phyloP scores from a whole-genome alignment of 2,329 filamentous ascomycete species.

The Xylariales sp. region DNA sequence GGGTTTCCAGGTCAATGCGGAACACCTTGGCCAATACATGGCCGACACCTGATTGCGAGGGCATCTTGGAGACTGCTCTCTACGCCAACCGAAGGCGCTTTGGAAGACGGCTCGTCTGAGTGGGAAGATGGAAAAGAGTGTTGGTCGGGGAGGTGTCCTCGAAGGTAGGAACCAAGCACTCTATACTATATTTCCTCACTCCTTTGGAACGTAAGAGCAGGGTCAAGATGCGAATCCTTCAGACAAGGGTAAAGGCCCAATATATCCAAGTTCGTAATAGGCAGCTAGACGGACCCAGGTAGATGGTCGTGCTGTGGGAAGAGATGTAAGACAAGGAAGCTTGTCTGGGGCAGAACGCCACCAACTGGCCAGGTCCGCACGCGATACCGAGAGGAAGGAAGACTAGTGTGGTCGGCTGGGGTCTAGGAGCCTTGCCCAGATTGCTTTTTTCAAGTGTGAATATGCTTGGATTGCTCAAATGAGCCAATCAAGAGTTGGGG shows the following conservation, averaged over 20 bases:
- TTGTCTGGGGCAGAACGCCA: constrained; percentile 7
- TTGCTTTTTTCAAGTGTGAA: too few species aligned
- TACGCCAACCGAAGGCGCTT: neutral
- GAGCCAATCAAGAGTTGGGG: constrained; percentile 1
- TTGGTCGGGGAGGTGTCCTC: neutral
- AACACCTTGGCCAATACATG: constrained; percentile 72
- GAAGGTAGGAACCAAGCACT: constrained; percentile 7
- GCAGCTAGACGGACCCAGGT: constrained; percentile 6
- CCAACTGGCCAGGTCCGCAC: constrained; percentile 4
- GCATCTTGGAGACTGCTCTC: constrained; percentile 24
- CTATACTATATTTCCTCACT: too few species aligned
- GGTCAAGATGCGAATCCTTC: too few species aligned
- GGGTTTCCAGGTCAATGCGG: constrained; percentile 70
- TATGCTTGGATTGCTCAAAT: neutral
- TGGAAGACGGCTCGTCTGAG: neutral
- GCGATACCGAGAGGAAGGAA: neutral
- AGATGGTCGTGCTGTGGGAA: constrained; percentile 7
- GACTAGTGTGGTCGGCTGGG: neutral
- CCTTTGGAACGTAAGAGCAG: too few species aligned
- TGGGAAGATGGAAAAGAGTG: neutral
- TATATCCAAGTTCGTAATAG: constrained; percentile 3
- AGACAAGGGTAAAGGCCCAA: constrained; percentile 3
- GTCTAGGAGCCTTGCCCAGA: too few species aligned
- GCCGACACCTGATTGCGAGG: constrained; percentile 55
- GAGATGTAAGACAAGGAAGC: too few species aligned